Conservation (phyloP, 73 alveolate genomes). For the Stentor roeselii region DNA sequence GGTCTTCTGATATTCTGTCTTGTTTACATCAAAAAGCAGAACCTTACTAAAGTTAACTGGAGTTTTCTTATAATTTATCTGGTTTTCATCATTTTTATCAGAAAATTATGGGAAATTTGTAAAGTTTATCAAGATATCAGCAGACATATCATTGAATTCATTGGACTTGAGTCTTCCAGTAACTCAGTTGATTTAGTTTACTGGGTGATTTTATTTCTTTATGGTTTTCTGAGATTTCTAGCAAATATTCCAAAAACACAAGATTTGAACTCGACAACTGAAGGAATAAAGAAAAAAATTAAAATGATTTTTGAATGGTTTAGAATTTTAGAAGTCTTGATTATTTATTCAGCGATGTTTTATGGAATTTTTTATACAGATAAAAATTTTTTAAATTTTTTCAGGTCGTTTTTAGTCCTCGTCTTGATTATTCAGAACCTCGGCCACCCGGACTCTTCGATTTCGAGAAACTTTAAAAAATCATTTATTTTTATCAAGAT, state of each 20-base stretch:
- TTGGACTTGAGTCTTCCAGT: not conserved
- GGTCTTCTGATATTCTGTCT: slow-evolving; percentile 13
- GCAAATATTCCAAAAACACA: not conserved
- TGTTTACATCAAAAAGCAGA: not conserved
- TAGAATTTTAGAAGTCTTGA: not conserved
- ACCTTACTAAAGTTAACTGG: not conserved
- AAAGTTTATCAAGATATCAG: no score
- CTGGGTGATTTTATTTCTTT: not conserved
- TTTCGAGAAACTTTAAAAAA: no score
- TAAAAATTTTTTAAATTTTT: no score
- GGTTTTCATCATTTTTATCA: not conserved
- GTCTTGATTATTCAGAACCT: not conserved
- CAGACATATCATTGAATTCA: not conserved
- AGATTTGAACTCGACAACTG: not conserved
- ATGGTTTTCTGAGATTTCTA: not conserved
- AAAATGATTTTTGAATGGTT: no score
- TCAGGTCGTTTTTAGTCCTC: not conserved
- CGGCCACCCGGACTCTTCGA: not conserved
- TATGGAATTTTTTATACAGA: not conserved
- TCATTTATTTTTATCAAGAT: no score
- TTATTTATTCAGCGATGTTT: not conserved
- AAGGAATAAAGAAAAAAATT: no score
- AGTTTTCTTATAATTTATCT: not conserved
- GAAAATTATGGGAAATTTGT: not conserved
- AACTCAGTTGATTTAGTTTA: not conserved